phyloP scores from a whole-genome alignment of 768 basidiomycete genomes.

The Tulasnella calospora region DNA sequence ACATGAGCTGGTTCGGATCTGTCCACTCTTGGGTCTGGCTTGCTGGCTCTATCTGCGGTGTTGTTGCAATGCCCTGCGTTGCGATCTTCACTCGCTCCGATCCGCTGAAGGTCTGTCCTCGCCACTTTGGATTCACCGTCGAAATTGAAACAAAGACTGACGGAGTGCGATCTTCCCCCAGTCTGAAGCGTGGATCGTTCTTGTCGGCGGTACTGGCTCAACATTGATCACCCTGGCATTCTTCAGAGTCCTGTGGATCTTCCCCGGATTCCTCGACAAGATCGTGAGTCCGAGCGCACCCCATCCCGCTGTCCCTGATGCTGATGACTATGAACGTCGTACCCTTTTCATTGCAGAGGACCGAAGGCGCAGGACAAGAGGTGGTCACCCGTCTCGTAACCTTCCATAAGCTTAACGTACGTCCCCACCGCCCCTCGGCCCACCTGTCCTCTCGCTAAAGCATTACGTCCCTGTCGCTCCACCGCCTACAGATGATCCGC shows the following conservation, averaged over 20 bases:
- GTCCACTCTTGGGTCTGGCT: constrained; percentile 74
- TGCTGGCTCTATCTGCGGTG: constrained; percentile 55
- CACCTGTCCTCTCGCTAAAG: neutral
- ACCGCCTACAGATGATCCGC: constrained; percentile 52
- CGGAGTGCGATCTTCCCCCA: constrained; percentile 33
- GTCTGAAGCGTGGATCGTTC: constrained; percentile 71
- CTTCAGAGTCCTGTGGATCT: constrained; percentile 56
- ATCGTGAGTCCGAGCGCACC: constrained; percentile 41
- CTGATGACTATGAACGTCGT: neutral
- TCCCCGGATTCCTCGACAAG: constrained; percentile 63
- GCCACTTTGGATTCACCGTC: neutral
- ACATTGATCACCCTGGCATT: constrained; percentile 64
- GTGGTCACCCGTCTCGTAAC: constrained; percentile 69
- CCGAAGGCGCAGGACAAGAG: constrained; percentile 66
- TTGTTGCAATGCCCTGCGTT: constrained; percentile 69
- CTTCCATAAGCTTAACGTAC: constrained; percentile 73
- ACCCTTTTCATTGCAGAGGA: constrained; percentile 33
- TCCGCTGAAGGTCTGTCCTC: constrained; percentile 49
- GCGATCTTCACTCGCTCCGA: constrained; percentile 55
- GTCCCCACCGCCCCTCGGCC: constrained; percentile 33
- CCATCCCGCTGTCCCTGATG: neutral
- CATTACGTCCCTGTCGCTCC: neutral
- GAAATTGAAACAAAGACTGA: neutral
- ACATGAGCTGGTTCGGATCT: constrained; percentile 70
- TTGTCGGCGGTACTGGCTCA: constrained; percentile 55